Conservation (phyloP, 2,329 filamentous ascomycete species). For the Drechslera avenae region DNA sequence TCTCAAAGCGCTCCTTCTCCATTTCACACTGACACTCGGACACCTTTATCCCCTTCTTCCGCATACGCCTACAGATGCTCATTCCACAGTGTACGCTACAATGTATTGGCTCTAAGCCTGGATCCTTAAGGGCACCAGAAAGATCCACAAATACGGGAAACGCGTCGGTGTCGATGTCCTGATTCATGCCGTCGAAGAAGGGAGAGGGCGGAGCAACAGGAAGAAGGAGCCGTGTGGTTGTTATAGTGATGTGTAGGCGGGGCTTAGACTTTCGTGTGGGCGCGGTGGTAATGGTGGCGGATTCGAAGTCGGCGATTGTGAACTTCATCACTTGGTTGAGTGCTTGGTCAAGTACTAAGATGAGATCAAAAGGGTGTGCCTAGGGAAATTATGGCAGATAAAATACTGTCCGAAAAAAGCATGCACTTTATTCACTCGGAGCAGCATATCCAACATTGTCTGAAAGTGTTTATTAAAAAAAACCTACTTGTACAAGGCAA, state of each 20-base stretch:
- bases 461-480: too few species aligned
- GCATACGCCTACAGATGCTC: not conserved
- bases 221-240: not conserved
- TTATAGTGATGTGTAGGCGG: not conserved
- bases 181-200: conserved; percentile 2
- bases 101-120: not conserved
- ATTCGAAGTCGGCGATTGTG: conserved; percentile 1
- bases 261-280: not conserved
- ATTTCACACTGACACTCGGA: not conserved
- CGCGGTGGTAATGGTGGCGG: not conserved
- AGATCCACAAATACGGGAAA: conserved; percentile 4
- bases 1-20: not conserved
- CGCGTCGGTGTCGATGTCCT: conserved; percentile 5
- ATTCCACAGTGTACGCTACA: too few species aligned
- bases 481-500: too few species aligned
- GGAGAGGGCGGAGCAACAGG: conserved; percentile 9
- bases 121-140: too few species aligned
- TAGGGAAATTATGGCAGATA: not conserved
- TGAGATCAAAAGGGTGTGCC: not conserved
- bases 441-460: too few species aligned
- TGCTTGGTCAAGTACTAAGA: not conserved
- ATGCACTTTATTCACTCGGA: too few species aligned
- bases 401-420: not conserved
- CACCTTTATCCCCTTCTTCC: not conserved
- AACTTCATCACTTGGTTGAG: not conserved